A percentile compares a stretch with the other conserved stretches of the same genome.
These are phyloP conservation scores for Ceratobasidium sp. DNA, from an alignment of 1,284 basidiomycete species.

Conservation along the genomic window DNA sequence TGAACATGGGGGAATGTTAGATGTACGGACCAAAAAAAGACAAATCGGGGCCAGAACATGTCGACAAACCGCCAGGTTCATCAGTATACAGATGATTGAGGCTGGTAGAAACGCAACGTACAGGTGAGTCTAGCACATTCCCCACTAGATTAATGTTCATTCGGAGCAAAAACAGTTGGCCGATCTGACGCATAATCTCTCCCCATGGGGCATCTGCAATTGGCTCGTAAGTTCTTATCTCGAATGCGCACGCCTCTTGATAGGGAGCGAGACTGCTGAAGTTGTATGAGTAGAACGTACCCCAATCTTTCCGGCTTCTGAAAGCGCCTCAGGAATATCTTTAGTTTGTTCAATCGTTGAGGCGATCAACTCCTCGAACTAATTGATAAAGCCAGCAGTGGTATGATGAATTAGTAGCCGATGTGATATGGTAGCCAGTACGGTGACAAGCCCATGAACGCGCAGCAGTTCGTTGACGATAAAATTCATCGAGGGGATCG, in stretches of 20 bases:
- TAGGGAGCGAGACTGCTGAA: not conserved
- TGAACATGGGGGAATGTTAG: not conserved
- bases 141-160: constrained; percentile 97
- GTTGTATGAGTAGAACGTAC: constrained; percentile 57
- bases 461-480: too few relatives aligned
- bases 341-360: constrained; percentile 96
- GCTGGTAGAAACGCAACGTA: constrained; percentile 54
- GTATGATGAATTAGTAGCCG: too few relatives aligned
- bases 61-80: constrained; percentile 10
- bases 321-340: constrained; percentile 92
- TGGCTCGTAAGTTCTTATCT: not conserved
- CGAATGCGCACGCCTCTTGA: not conserved
- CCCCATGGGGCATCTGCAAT: constrained; percentile 53
- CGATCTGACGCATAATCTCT: constrained; percentile 98
- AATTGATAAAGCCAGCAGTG: not conserved
- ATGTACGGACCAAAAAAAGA: constrained; percentile 4
- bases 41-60: constrained; percentile 8
- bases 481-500: too few relatives aligned
- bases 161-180: constrained; percentile 89
- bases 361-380: constrained; percentile 93
- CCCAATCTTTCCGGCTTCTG: constrained; percentile 92
- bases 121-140: constrained; percentile 92
- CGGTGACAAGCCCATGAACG: too few relatives aligned
- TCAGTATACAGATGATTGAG: constrained; percentile 3
- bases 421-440: too few relatives aligned